Percentiles rank a stretch among this genome's conserved stretches.
These are phyloP conservation scores for Penicilliopsis zonata DNA, from an alignment of 495 filamentous ascomycete species.

Conservation along the genomic window DNA sequence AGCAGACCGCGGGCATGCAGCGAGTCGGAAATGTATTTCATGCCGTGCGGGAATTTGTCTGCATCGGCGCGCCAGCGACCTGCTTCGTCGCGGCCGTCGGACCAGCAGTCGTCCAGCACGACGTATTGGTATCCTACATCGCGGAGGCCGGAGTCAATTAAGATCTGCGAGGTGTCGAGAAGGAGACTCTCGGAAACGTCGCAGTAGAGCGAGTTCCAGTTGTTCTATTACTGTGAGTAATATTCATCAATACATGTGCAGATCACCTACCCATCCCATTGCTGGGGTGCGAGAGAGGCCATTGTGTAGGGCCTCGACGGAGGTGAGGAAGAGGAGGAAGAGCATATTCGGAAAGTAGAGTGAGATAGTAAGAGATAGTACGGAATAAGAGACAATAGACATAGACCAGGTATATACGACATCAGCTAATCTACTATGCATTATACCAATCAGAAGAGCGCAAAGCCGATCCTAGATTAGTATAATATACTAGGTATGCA, in stretches of 20 bases:
- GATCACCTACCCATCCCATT: conserved; percentile 18
- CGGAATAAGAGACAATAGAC: too few species aligned
- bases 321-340: not conserved
- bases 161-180: conserved; percentile 25
- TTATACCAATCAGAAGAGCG: not conserved
- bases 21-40: conserved; percentile 16
- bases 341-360: not conserved
- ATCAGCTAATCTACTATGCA: not conserved
- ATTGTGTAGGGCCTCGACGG: conserved; percentile 14
- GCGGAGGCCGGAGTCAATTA: conserved; percentile 32
- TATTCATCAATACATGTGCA: not conserved
- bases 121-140: conserved; percentile 44
- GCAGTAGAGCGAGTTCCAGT: conserved; percentile 41
- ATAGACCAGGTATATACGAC: too few species aligned
- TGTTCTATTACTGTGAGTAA: conserved; percentile 7
- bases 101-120: conserved; percentile 35
- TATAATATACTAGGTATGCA: not conserved
- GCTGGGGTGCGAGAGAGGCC: conserved; percentile 22
- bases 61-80: conserved; percentile 18
- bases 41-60: conserved; percentile 23
- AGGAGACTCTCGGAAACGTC: conserved; percentile 32
- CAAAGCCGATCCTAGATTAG: not conserved
- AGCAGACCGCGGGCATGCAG: conserved; percentile 24
- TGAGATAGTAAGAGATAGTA: too few species aligned
- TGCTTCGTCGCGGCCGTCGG: conserved; percentile 16